Conservation (phyloP, 768 basidiomycete genomes). For the Hypholoma sublateritium region DNA sequence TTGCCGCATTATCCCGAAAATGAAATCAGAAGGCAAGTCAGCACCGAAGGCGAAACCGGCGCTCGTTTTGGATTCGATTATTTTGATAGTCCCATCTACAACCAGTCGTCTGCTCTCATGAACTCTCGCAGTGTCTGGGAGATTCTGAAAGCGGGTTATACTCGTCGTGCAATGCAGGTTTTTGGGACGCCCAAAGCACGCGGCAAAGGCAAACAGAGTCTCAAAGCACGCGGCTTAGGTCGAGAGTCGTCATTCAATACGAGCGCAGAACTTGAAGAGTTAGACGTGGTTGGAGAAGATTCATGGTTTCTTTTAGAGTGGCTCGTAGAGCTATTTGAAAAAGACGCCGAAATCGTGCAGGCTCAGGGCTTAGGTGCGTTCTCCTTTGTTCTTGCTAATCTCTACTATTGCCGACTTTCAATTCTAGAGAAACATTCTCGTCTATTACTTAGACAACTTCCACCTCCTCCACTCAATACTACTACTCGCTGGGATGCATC, state of each 20-base stretch:
- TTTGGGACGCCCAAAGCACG: slow-evolving; percentile 27
- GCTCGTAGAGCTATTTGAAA: slow-evolving; percentile 67
- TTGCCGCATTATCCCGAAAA: slow-evolving; percentile 49
- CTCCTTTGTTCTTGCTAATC: neutral
- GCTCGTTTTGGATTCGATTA: slow-evolving; percentile 28
- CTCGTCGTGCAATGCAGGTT: slow-evolving; percentile 32
- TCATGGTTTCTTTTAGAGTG: slow-evolving; percentile 77
- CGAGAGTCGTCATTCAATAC: slow-evolving; percentile 17
- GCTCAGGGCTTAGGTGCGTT: slow-evolving; percentile 35
- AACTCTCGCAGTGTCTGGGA: slow-evolving; percentile 61
- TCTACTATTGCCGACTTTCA: neutral
- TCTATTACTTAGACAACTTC: slow-evolving; percentile 59
- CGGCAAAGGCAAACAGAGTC: slow-evolving; percentile 29
- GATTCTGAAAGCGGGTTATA: slow-evolving; percentile 55
- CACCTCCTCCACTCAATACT: slow-evolving; percentile 45
- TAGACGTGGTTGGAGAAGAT: slow-evolving; percentile 50
- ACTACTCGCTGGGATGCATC: slow-evolving; percentile 53
- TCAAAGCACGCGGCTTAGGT: slow-evolving; percentile 20
- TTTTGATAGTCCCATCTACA: slow-evolving; percentile 58
- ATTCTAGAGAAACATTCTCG: slow-evolving; percentile 38
- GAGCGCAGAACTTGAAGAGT: slow-evolving; percentile 15
- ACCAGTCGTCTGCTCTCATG: slow-evolving; percentile 52
- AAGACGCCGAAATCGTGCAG: slow-evolving; percentile 48
- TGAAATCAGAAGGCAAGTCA: slow-evolving; percentile 10
- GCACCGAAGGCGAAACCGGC: neutral